These are phyloP conservation scores for Rosa persica DNA, from an alignment of 306 rosid species.

Conservation along the genomic window DNA sequence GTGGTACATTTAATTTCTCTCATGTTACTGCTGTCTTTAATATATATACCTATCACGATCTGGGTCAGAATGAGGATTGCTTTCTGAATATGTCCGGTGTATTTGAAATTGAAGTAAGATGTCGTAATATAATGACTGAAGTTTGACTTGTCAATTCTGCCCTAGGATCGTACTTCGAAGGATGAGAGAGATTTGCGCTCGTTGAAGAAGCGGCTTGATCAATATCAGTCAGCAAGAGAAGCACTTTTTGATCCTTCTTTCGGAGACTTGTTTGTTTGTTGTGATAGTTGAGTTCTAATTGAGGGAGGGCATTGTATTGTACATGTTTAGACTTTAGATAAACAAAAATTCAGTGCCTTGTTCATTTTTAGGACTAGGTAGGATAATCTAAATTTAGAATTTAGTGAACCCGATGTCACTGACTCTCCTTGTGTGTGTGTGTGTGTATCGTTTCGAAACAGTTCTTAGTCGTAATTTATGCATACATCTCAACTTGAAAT, in stretches of 20 bases:
- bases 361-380: not conserved
- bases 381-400: not conserved
- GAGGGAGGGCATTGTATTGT: not conserved
- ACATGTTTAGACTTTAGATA: not conserved
- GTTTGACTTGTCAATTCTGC: slow-evolving; percentile 18
- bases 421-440: not conserved
- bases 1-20: not conserved
- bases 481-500: not conserved
- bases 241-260: slow-evolving; percentile 76
- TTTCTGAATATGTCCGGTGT: not conserved
- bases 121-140: not conserved
- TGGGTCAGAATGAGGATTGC: not conserved
- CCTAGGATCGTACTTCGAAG: slow-evolving; percentile 70
- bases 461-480: not conserved
- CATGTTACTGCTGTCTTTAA: not conserved
- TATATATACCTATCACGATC: not conserved
- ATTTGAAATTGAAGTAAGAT: not conserved
- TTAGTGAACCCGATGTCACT: no score
- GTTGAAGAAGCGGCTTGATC: slow-evolving; percentile 79
- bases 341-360: not conserved
- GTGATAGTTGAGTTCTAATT: not conserved
- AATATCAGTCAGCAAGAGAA: slow-evolving; percentile 76
- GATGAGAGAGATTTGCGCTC: slow-evolving; percentile 88
- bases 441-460: not conserved
- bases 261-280: slow-evolving; percentile 45